Percentiles rank a stretch among this genome's conserved stretches.
Conservation (phyloP, 2,329 filamentous ascomycete species). For the Colletotrichum sojae region DNA sequence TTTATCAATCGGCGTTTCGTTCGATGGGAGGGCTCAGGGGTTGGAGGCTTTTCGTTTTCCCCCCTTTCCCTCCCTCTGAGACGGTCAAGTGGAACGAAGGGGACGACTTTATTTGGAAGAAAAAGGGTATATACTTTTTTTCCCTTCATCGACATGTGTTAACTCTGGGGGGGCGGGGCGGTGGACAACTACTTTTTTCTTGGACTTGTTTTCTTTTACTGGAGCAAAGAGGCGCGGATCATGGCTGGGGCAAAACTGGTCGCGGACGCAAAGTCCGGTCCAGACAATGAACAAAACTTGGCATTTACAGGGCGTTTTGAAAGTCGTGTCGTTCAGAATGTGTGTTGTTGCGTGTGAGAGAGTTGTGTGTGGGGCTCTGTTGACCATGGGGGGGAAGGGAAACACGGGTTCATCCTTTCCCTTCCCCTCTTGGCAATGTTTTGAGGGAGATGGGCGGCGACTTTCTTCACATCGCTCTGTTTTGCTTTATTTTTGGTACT, state of each 20-base stretch:
- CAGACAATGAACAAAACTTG: slow-evolving; percentile 37
- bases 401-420: slow-evolving; percentile 14
- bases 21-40: not conserved
- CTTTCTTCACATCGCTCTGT: not conserved
- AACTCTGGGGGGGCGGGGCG: not conserved
- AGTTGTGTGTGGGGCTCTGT: not conserved
- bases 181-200: not conserved
- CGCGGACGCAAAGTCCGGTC: slow-evolving; percentile 19
- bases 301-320: slow-evolving; percentile 39
- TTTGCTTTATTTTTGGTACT: no score
- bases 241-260: slow-evolving; percentile 33
- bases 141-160: slow-evolving; percentile 25
- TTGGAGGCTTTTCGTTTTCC: not conserved
- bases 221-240: slow-evolving; percentile 38
- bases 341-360: not conserved
- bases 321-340: slow-evolving; percentile 8
- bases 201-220: slow-evolving; percentile 1
- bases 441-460: slow-evolving; percentile 5
- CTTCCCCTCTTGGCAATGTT: slow-evolving; percentile 23
- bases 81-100: slow-evolving; percentile 1
- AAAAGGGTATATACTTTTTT: not conserved
- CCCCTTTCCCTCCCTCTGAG: not conserved
- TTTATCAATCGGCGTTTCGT: slow-evolving; percentile 27
- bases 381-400: not conserved
- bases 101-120: slow-evolving; percentile 2